A percentile compares a stretch with the other conserved stretches of the same genome.
These are phyloP conservation scores for Spathaspora passalidarum DNA, from an alignment of 805 yeast species.

Conservation along the genomic window DNA sequence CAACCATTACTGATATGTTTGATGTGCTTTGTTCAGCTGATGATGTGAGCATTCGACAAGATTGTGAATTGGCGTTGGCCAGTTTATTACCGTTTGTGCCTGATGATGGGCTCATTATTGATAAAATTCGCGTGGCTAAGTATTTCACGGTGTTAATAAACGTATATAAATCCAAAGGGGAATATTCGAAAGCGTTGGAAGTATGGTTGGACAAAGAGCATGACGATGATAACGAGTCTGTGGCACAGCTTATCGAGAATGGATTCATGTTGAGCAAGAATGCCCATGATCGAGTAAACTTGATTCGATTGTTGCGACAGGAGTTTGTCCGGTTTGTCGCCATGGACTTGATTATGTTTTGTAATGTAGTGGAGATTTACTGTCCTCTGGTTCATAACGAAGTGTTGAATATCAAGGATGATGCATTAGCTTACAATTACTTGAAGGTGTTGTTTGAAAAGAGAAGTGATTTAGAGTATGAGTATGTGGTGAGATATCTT, in stretches of 20 bases:
- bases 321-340: slow-evolving; percentile 22
- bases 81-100: slow-evolving; percentile 62
- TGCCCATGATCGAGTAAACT: slow-evolving; percentile 20
- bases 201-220: slow-evolving; percentile 43
- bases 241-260: slow-evolving; percentile 22
- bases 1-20: slow-evolving; percentile 38
- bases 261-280: slow-evolving; percentile 16
- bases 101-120: slow-evolving; percentile 46
- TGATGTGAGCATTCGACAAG: slow-evolving; percentile 19
- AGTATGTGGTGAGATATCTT: slow-evolving; percentile 16
- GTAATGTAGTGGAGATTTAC: slow-evolving; percentile 30
- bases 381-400: slow-evolving; percentile 39
- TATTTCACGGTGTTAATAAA: slow-evolving; percentile 58
- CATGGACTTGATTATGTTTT: slow-evolving; percentile 33
- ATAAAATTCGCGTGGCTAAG: slow-evolving; percentile 50
- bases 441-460: slow-evolving; percentile 26
- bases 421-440: slow-evolving; percentile 26
- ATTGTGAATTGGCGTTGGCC: slow-evolving; percentile 75
- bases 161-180: slow-evolving; percentile 53
- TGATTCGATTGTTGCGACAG: slow-evolving; percentile 19
- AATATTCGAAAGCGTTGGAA: slow-evolving; percentile 50
- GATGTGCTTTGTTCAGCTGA: slow-evolving; percentile 42
- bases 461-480: slow-evolving; percentile 8
- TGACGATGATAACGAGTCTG: slow-evolving; percentile 2
- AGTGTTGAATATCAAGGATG: slow-evolving; percentile 27